phyloP scores from a whole-genome alignment of 805 yeast genomes.

The Ogataea naganishii region DNA sequence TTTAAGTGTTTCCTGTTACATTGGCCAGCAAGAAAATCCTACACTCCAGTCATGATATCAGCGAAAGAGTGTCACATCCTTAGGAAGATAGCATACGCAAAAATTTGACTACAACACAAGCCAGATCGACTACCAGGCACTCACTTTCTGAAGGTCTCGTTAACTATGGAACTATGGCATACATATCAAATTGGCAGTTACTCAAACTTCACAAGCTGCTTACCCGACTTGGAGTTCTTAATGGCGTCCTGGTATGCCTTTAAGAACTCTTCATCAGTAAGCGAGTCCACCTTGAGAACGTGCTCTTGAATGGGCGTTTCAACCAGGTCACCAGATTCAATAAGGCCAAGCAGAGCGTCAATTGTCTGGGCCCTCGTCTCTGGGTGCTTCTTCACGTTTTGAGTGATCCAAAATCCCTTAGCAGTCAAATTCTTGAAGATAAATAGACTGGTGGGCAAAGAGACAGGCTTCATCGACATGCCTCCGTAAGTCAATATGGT shows the following conservation, averaged over 20 bases:
- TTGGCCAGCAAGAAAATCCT: too few relatives aligned
- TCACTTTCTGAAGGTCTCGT: too few relatives aligned
- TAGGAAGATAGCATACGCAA: too few relatives aligned
- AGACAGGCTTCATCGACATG: conserved; percentile 93
- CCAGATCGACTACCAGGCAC: too few relatives aligned
- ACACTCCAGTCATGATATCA: too few relatives aligned
- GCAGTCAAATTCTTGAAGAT: conserved; percentile 84
- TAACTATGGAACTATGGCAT: too few relatives aligned
- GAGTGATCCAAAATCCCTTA: conserved; percentile 91
- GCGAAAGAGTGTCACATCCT: too few relatives aligned
- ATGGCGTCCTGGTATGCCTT: conserved; percentile 36
- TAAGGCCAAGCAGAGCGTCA: conserved; percentile 44
- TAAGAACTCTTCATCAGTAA: conserved; percentile 32
- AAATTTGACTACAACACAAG: too few relatives aligned
- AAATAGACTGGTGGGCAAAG: conserved; percentile 80
- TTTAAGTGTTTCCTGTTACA: too few relatives aligned
- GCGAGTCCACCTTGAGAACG: conserved; percentile 25
- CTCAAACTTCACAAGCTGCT: conserved; percentile 31
- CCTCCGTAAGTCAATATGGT: conserved; percentile 91
- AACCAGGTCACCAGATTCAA: conserved; percentile 45
- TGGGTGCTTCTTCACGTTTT: conserved; percentile 51
- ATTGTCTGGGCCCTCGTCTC: conserved; percentile 49
- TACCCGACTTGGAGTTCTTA: conserved; percentile 29
- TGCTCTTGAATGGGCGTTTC: conserved; percentile 38
- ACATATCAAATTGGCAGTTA: conserved; percentile 4